phyloP scores from a whole-genome alignment of 306 rosid genomes.

The Casuarina glauca region DNA sequence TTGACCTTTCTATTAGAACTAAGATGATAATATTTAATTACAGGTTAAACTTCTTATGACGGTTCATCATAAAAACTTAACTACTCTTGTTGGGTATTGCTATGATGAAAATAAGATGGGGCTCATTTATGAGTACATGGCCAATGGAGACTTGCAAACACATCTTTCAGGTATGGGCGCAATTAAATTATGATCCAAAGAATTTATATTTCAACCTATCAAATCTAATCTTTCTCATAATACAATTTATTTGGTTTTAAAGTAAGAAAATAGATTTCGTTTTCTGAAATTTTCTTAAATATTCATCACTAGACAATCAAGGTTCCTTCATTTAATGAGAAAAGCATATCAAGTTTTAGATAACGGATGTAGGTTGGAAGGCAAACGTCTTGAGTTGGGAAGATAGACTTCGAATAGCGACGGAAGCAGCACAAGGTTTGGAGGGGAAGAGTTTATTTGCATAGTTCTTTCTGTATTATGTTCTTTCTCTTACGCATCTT shows the following conservation, averaged over 20 bases:
- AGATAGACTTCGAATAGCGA: conserved; percentile 47
- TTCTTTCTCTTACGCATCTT: neutral
- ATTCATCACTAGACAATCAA: neutral
- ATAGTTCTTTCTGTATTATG: no score
- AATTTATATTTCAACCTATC: neutral
- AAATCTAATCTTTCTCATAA: neutral
- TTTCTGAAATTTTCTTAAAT: no score
- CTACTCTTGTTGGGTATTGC: conserved; percentile 41
- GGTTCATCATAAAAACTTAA: conserved; percentile 40
- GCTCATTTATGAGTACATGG: conserved; percentile 47
- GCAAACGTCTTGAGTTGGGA: conserved; percentile 38
- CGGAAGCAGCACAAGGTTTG: conserved; percentile 49
- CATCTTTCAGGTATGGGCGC: conserved; percentile 33
- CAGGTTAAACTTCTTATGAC: conserved; percentile 32
- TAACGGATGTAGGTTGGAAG: conserved; percentile 8
- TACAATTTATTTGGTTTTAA: no score
- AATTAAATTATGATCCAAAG: neutral
- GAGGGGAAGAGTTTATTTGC: neutral
- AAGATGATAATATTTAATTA: neutral
- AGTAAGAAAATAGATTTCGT: no score
- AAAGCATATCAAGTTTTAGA: neutral
- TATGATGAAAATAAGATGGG: conserved; percentile 29
- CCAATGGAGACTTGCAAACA: conserved; percentile 33
- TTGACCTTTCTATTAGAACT: neutral
- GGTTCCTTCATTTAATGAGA: neutral